Evolutionary conservation across 345 rosid genomes (phyloP), one percentile per base, ranked within the genome.

Genomic region (Linum lewisii): DNA sequence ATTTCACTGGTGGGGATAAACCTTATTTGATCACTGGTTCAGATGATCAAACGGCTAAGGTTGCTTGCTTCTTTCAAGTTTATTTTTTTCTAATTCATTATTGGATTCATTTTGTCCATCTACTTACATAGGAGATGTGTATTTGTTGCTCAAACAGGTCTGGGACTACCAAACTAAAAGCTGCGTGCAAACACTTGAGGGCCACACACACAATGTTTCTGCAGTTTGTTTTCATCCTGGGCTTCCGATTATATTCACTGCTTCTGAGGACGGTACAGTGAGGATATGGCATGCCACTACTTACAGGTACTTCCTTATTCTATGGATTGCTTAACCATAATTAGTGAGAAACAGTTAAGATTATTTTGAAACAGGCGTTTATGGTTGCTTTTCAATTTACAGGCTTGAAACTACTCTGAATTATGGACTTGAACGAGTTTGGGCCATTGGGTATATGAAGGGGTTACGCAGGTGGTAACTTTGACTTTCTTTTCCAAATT

Each of bases 21-120:
- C 96, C 96, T 13, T 88, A 85, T 68, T 66, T 88, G n/a, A 88
- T 88, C 53, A 86, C 90, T 8, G 96, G 96, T 56, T 88, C 96
- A 60, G 96, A 88, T 75, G 96, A 88, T 74, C 94, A 88, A 79
- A 86, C 96, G 68, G 96, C 96, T 10, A 88, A 88, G 88, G 96
- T 88, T 26, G 70, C 51, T 26, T 51, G 63, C 21, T 38, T 7
- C 3, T 58, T 19, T 54, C 24, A 26, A 7, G 15, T 62, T 25
- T 45, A 1, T 21, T 16, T 18, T 15, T n/a, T 29, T 29, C 16
- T n/a, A 5, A 5, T 9, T 29, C 29, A 37, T 18, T 29, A 4
- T 57, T 32, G 23, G 32, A 4, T 42, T 42, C 18, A 42, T 42
- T 16, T 42, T 42, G 15, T 42, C 13, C 47, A 11, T 42, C 47